Percentiles rank a stretch among this genome's conserved stretches.
Evolutionary conservation across 2,329 filamentous ascomycete species (phyloP).

Genomic region (Pleomassaria siparia): DNA sequence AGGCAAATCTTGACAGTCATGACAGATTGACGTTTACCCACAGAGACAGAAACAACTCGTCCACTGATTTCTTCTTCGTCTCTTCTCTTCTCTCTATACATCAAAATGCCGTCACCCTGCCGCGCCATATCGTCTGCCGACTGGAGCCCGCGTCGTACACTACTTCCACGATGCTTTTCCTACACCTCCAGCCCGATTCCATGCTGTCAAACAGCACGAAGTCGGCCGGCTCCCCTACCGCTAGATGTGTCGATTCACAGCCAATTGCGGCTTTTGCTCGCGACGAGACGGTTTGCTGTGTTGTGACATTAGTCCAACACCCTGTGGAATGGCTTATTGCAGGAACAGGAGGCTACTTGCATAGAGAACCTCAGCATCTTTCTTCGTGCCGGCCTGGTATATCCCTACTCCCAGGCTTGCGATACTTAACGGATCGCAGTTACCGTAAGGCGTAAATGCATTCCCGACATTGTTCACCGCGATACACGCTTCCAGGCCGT

Average conservation of each 20-base stretch:
- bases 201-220: conserved; percentile 46
- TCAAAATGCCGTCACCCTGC: conserved; percentile 20
- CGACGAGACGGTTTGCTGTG: conserved; percentile 52
- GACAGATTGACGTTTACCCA: too few relatives aligned
- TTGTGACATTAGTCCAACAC: conserved; percentile 16
- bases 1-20: too few relatives aligned
- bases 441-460: conserved; percentile 71
- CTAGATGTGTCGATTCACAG: conserved; percentile 26
- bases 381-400: conserved; percentile 66
- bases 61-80: not conserved
- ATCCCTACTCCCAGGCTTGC: conserved; percentile 65
- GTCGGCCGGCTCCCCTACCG: conserved; percentile 43
- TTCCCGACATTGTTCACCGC: conserved; percentile 74
- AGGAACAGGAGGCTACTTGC: conserved; percentile 40
- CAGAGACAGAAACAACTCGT: not conserved
- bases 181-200: conserved; percentile 43
- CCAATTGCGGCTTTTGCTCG: conserved; percentile 49
- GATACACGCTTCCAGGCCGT: conserved; percentile 61
- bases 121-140: conserved; percentile 33
- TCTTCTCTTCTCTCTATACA: not conserved
- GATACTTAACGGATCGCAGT: conserved; percentile 64
- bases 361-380: conserved; percentile 61
- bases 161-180: conserved; percentile 46
- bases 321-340: conserved; percentile 2
- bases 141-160: conserved; percentile 47